A percentile compares a stretch with the other conserved stretches of the same genome.
phyloP scores from a whole-genome alignment of 2,329 filamentous ascomycete species.

The Ceratocystis alfenasii region DNA sequence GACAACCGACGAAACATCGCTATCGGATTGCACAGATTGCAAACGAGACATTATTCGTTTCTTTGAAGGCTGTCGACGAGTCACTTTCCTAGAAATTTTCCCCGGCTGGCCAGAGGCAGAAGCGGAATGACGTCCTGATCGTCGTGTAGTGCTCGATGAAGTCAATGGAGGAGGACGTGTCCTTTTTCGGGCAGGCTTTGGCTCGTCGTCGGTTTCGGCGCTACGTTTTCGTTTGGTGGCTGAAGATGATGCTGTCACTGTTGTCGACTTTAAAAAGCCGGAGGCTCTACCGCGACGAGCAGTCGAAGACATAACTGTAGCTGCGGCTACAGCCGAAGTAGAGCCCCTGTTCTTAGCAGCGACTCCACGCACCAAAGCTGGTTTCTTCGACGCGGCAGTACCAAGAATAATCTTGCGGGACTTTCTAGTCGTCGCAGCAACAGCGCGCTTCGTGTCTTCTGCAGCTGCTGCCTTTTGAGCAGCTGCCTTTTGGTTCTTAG shows the following conservation, averaged over 20 bases:
- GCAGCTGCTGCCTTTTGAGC: conserved; percentile 30
- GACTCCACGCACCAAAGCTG: conserved; percentile 1
- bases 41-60: not conserved
- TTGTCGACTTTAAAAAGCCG: not conserved
- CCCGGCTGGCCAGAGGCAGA: not conserved
- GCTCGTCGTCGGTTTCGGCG: not conserved
- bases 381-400: conserved; percentile 14
- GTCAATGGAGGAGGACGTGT: not conserved
- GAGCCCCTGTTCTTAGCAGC: conserved; percentile 18
- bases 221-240: conserved; percentile 17
- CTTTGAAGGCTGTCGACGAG: not conserved
- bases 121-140: not conserved
- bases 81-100: not conserved
- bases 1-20: not conserved
- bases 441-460: conserved; percentile 40
- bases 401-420: conserved; percentile 4
- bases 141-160: not conserved
- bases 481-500: conserved; percentile 28
- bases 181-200: conserved; percentile 10
- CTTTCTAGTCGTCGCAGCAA: conserved; percentile 20
- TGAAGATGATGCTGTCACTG: conserved; percentile 23
- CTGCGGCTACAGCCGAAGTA: conserved; percentile 1
- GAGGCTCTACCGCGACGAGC: not conserved
- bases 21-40: not conserved
- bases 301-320: not conserved